Conservation (phyloP, 1,284 basidiomycete genomes). For the Ceratobasidium sp. region DNA sequence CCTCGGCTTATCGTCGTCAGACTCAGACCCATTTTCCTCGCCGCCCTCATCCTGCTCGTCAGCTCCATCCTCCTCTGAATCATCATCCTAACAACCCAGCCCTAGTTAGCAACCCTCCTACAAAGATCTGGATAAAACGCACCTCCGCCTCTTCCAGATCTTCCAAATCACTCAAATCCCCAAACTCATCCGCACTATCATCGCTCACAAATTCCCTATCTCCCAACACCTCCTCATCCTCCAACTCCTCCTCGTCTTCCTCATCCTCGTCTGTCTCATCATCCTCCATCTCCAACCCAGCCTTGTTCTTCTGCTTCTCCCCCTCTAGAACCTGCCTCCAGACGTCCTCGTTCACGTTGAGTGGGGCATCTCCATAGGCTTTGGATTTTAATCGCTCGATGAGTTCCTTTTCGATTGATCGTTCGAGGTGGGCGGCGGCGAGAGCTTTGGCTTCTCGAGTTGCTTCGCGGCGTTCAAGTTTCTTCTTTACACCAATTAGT, state of each 20-base stretch:
- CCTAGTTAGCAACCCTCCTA: neutral
- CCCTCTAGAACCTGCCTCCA: constrained; percentile 91
- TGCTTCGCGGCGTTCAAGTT: constrained; percentile 93
- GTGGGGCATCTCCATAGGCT: constrained; percentile 96
- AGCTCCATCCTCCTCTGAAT: constrained; percentile 48
- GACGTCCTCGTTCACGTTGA: constrained; percentile 98
- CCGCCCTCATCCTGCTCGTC: constrained; percentile 57
- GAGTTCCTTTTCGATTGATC: constrained; percentile 95
- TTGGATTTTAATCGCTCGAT: constrained; percentile 95
- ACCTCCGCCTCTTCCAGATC: constrained; percentile 60
- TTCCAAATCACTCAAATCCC: constrained; percentile 64
- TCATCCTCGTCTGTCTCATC: constrained; percentile 53
- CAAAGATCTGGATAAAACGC: constrained; percentile 8
- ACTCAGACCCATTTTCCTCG: constrained; percentile 53
- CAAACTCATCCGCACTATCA: constrained; percentile 65
- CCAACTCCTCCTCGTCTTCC: constrained; percentile 73
- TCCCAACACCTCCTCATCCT: constrained; percentile 66
- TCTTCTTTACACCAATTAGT: constrained; percentile 96
- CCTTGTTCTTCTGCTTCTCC: constrained; percentile 68
- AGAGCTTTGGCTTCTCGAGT: constrained; percentile 96
- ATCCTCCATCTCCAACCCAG: constrained; percentile 53
- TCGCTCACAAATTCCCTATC: constrained; percentile 53
- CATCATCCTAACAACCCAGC: constrained; percentile 42
- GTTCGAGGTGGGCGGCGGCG: constrained; percentile 92
- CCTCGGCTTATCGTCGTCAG: constrained; percentile 52